phyloP scores from a whole-genome alignment of 495 filamentous ascomycete species.

The Hyaloscypha variabilis region DNA sequence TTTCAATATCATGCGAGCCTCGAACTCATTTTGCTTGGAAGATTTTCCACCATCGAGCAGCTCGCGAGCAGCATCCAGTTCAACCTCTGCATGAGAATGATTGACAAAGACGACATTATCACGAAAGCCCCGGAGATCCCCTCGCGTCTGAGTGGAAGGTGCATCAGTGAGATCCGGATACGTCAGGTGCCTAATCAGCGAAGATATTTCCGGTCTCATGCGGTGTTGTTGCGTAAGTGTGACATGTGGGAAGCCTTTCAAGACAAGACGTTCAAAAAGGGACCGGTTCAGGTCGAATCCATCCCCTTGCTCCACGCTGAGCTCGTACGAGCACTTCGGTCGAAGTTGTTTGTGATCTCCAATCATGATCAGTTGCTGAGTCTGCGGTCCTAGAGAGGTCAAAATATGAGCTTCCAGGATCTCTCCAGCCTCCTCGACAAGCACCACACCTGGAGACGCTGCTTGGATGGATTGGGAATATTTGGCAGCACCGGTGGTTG shows the following conservation, averaged over 20 bases:
- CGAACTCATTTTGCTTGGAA: conserved; percentile 68
- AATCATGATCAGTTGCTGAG: conserved; percentile 72
- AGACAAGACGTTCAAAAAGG: conserved; percentile 71
- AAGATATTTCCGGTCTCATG: conserved; percentile 73
- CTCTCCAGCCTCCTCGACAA: conserved; percentile 82
- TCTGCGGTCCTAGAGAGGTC: conserved; percentile 58
- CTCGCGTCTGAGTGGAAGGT: conserved; percentile 49
- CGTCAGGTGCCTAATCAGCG: conserved; percentile 56
- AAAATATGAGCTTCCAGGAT: conserved; percentile 75
- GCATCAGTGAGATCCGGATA: conserved; percentile 69
- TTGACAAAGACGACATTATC: conserved; percentile 67
- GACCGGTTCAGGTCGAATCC: conserved; percentile 71
- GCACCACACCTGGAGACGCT: conserved; percentile 54
- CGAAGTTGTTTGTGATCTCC: conserved; percentile 80
- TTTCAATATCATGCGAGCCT: conserved; percentile 68
- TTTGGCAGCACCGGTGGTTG: conserved; percentile 74
- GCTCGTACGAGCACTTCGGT: conserved; percentile 51
- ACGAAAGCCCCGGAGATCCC: conserved; percentile 58
- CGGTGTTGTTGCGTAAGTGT: conserved; percentile 66
- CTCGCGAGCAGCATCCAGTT: conserved; percentile 46
- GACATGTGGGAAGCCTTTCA: conserved; percentile 53
- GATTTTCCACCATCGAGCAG: conserved; percentile 48
- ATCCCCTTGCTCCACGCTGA: conserved; percentile 68
- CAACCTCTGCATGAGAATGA: conserved; percentile 57
- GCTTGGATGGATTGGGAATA: conserved; percentile 53